Conservation (phyloP, 2,329 filamentous ascomycete species). For the Bipolaris cookei region DNA sequence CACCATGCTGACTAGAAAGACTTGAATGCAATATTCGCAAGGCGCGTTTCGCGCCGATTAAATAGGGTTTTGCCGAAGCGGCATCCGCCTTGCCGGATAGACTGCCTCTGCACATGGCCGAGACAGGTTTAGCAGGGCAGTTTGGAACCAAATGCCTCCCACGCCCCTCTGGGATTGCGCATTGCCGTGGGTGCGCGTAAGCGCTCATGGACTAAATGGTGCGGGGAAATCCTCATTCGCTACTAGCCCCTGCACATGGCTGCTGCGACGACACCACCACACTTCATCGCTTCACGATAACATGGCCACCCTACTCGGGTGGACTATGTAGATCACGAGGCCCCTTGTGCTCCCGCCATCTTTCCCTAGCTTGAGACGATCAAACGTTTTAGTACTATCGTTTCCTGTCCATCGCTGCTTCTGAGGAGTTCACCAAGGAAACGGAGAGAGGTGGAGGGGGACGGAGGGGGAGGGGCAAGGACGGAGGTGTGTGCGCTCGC, state of each 20-base stretch:
- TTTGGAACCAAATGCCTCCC: background rate
- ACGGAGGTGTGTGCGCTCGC: background rate
- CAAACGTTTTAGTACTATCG: background rate
- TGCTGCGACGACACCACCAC: conserved; percentile 1
- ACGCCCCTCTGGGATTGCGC: background rate
- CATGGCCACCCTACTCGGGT: conserved; percentile 2
- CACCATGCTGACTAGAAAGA: no score
- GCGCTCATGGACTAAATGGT: conserved; percentile 1
- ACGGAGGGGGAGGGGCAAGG: background rate
- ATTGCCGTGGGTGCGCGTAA: conserved; percentile 1
- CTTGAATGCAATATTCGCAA: background rate
- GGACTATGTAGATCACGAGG: conserved; percentile 6
- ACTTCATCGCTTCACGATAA: background rate
- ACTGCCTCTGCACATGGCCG: background rate
- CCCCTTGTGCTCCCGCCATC: background rate
- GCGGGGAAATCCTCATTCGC: conserved; percentile 4
- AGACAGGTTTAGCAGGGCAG: background rate
- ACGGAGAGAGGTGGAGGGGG: background rate
- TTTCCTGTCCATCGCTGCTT: background rate
- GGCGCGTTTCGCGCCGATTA: background rate
- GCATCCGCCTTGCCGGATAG: background rate
- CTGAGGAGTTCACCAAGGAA: background rate
- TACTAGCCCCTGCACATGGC: background rate
- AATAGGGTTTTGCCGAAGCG: background rate
- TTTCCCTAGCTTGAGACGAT: conserved; percentile 1